A percentile compares a stretch with the other conserved stretches of the same genome.
Conservation (phyloP, 768 basidiomycete species). For the Xerocomellus intermedius region DNA sequence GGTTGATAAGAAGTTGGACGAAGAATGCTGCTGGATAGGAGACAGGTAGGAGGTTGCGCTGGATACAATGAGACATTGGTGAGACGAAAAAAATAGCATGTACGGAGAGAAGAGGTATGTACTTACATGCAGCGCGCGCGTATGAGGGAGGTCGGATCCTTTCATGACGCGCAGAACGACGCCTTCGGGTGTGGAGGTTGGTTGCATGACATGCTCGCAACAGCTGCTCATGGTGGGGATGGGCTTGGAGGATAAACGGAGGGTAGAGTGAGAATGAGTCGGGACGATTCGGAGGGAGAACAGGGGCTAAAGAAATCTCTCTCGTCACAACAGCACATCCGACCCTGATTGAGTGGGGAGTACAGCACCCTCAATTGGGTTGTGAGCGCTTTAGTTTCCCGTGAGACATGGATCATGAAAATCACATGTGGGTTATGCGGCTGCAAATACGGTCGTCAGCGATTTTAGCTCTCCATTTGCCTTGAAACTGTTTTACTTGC, state of each 20-base stretch:
- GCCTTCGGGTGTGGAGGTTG: constrained; percentile 2
- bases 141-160: constrained; percentile 26
- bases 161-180: constrained; percentile 28
- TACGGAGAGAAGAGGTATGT: background rate
- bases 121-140: constrained; percentile 29
- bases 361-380: too few species aligned
- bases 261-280: background rate
- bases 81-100: background rate
- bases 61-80: background rate
- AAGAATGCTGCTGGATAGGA: constrained; percentile 33
- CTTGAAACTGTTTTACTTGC: too few species aligned
- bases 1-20: constrained; percentile 31
- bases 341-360: too few species aligned
- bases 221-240: constrained; percentile 9
- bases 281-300: constrained; percentile 18
- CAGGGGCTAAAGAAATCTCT: background rate
- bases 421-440: too few species aligned
- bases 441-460: background rate
- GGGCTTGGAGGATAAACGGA: background rate
- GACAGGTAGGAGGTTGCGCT: constrained; percentile 27
- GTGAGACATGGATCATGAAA: too few species aligned
- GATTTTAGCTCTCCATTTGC: background rate
- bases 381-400: background rate
- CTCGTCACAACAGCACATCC: background rate
- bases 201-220: background rate